Evolutionary conservation across 805 yeast genomes (phyloP), one percentile per base, ranked within the genome.

Genomic region (Candida morakotiae): DNA sequence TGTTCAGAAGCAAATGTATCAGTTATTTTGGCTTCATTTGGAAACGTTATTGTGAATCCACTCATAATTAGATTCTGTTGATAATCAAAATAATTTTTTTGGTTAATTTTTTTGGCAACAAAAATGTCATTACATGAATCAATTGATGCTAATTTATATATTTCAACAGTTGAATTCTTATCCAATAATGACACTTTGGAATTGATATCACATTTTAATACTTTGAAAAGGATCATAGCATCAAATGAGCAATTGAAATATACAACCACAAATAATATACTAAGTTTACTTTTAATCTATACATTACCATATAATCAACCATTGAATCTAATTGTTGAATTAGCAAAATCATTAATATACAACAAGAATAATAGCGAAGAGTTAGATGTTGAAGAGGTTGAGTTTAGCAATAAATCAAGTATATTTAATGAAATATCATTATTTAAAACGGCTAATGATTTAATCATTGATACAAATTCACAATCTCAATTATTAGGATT

Each of bases 1-100:
- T 52, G 55, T 34, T 53, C 56, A 6, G 48, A 17, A n/a, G 11
- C 28, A 15, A 16, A 32, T 9, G 19, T 23, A 4, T 26, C 25
- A 6, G 35, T 32, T 9, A 32, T 32, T 11, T 23, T 32, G 13
- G 25, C 5, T 10, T 32, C 28, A 32, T 32, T 32, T 9, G 35
- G 35, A 32, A 23, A 32, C 9, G 35, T 31, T 11, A 31, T 21
- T 4, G 23, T 31, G n/a, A 31, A 31, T 5, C 26, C 26, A 31
- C 35, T 31, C 35, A 23, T 22, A 3, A 15, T 23, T 23, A 10
- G 11, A 20, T 3, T 3, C n/a, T 22, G 20, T 22, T 22, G 28
- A 31, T 21, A 23, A 22, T 31, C 14, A 4, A 23, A 4, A 13
- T 22, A 13, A 22, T 31, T 31, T 31, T 23, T 22, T 17, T 17